These are phyloP conservation scores for Quercus variabilis DNA, from an alignment of 306 rosid species.

Conservation along the genomic window DNA sequence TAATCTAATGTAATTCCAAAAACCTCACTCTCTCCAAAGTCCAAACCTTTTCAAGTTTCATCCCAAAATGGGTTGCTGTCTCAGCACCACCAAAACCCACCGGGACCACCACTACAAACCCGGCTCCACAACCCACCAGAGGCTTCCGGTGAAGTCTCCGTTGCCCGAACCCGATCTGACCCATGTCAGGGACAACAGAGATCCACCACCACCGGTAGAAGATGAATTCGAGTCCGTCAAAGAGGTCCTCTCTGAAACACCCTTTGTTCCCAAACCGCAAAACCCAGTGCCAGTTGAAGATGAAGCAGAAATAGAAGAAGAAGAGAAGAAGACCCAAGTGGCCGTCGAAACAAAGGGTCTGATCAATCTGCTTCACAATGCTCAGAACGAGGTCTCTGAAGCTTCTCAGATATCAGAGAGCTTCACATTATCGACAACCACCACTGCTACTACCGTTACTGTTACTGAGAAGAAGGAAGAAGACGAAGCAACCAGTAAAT, in stretches of 20 bases:
- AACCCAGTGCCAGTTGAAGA: neutral
- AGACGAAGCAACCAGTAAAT: conserved; percentile 73
- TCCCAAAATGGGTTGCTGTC: conserved; percentile 80
- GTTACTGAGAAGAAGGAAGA: conserved; percentile 54
- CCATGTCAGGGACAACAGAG: conserved; percentile 22
- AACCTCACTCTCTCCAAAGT: conserved; percentile 24
- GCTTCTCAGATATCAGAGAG: conserved; percentile 47
- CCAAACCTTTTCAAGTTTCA: conserved; percentile 1
- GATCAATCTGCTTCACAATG: conserved; percentile 2
- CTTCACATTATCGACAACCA: conserved; percentile 49
- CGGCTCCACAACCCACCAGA: conserved; percentile 11
- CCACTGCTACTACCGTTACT: conserved; percentile 56
- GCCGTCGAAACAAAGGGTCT: conserved; percentile 7
- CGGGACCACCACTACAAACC: conserved; percentile 22
- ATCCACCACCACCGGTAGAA: conserved; percentile 33
- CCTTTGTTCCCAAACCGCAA: conserved; percentile 48
- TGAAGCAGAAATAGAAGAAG: neutral
- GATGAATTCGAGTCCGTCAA: conserved; percentile 78
- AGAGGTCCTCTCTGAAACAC: conserved; percentile 86
- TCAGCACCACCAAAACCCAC: conserved; percentile 41
- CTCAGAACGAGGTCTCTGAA: conserved; percentile 31
- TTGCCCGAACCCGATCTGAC: conserved; percentile 15
- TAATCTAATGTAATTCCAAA: conserved; percentile 20
- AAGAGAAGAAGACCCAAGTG: conserved; percentile 28
- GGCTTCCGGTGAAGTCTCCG: conserved; percentile 16